Evolutionary conservation across 805 yeast species (phyloP).

Genomic region (Sugiyamaella lignohabitans): DNA sequence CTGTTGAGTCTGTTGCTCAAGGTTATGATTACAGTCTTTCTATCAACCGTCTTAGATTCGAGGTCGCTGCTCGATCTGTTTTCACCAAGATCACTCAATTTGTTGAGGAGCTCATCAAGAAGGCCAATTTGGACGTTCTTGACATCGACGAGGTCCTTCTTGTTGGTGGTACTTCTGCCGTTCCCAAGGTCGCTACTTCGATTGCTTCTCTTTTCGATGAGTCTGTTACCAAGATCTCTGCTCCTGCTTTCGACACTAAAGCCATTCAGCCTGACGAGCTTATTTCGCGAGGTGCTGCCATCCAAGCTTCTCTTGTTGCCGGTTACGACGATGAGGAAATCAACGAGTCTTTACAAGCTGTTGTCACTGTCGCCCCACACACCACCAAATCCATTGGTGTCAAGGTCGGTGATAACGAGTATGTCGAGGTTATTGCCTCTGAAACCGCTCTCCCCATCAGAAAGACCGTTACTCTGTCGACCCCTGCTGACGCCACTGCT

Average conservation of each 20-base stretch:
- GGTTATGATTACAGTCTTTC: conserved; percentile 91
- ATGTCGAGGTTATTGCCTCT: conserved; percentile 64
- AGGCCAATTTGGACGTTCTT: conserved; percentile 78
- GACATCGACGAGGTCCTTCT: conserved; percentile 88
- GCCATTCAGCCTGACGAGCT: conserved; percentile 85
- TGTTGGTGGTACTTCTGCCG: conserved; percentile 88
- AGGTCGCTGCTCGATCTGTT: conserved; percentile 74
- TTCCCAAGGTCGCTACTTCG: conserved; percentile 82
- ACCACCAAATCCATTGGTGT: conserved; percentile 78
- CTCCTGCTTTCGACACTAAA: conserved; percentile 71
- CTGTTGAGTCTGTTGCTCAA: conserved; percentile 89
- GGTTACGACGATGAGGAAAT: conserved; percentile 81
- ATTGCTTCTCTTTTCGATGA: conserved; percentile 75
- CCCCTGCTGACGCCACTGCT: conserved; percentile 51
- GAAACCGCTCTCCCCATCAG: conserved; percentile 91
- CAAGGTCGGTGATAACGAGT: conserved; percentile 57
- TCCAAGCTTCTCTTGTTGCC: conserved; percentile 80
- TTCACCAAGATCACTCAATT: conserved; percentile 71
- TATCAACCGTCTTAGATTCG: conserved; percentile 90
- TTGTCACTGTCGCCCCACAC: conserved; percentile 85
- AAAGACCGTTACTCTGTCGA: conserved; percentile 59
- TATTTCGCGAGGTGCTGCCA: conserved; percentile 89
- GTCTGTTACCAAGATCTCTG: conserved; percentile 53
- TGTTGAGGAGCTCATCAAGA: conserved; percentile 63
- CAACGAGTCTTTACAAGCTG: conserved; percentile 75